phyloP scores from a whole-genome alignment of 2,329 filamentous ascomycete species.

The Aquanectria penicillioides region DNA sequence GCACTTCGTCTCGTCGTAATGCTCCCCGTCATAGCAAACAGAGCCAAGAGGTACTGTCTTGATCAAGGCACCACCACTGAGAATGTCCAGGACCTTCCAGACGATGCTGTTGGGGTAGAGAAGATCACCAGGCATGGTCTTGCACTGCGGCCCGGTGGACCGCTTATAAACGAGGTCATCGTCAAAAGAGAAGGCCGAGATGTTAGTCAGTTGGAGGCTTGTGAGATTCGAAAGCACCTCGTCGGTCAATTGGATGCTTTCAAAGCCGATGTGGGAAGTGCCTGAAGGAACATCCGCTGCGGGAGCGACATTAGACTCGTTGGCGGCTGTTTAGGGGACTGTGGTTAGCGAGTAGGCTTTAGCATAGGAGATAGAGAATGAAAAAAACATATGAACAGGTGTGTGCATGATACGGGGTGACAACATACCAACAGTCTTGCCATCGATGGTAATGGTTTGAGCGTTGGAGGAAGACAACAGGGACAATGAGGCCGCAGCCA shows the following conservation, averaged over 20 bases:
- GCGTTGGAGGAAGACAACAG: constrained; percentile 24
- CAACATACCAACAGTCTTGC: constrained; percentile 32
- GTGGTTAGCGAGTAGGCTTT: neutral
- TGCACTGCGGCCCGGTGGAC: constrained; percentile 37
- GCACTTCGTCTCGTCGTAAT: constrained; percentile 43
- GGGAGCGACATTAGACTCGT: constrained; percentile 34
- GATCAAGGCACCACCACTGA: constrained; percentile 45
- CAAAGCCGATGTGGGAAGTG: too few species aligned
- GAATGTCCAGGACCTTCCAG: constrained; percentile 47
- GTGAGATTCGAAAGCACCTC: constrained; percentile 44
- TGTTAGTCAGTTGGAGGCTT: constrained; percentile 36
- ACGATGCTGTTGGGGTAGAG: constrained; percentile 39
- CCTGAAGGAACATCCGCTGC: constrained; percentile 27
- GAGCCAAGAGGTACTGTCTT: constrained; percentile 45
- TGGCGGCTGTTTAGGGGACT: too few species aligned
- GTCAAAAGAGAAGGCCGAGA: constrained; percentile 46
- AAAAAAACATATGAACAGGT: neutral
- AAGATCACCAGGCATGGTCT: constrained; percentile 45
- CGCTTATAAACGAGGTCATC: constrained; percentile 22
- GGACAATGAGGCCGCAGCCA: constrained; percentile 9
- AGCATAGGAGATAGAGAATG: neutral
- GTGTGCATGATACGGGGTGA: too few species aligned
- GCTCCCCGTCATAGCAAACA: constrained; percentile 41
- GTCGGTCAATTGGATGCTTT: constrained; percentile 45
- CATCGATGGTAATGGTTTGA: constrained; percentile 36